Conservation (phyloP, 2,329 filamentous ascomycete species). For the Pseudogymnoascus destructans region DNA sequence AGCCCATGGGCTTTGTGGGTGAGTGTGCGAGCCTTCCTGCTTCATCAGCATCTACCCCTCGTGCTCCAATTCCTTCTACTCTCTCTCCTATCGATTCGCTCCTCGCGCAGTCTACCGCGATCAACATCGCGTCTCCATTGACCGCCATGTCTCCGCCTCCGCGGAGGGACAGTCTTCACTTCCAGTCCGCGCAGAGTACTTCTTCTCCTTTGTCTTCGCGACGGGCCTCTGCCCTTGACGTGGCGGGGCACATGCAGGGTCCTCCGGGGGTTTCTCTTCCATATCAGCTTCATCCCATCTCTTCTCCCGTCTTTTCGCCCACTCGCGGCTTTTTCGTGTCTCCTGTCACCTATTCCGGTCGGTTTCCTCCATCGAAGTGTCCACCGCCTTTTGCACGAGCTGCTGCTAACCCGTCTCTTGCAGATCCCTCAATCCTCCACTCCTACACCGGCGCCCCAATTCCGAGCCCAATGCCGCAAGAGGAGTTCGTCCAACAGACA, state of each 20-base stretch:
- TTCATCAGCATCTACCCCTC: constrained; percentile 13
- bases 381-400: constrained; percentile 6
- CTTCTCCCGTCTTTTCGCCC: constrained; percentile 38
- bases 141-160: constrained; percentile 14
- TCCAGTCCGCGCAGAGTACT: constrained; percentile 24
- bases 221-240: constrained; percentile 22
- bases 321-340: constrained; percentile 39
- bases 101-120: background rate
- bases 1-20: constrained; percentile 33
- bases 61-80: background rate
- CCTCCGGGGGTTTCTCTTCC: constrained; percentile 19
- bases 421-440: constrained; percentile 26
- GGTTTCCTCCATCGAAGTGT: constrained; percentile 33
- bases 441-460: constrained; percentile 15
- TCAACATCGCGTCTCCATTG: constrained; percentile 11
- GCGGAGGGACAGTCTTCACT: constrained; percentile 11
- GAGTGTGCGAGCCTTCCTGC: constrained; percentile 30
- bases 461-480: constrained; percentile 16
- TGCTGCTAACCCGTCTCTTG: constrained; percentile 18
- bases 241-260: constrained; percentile 8
- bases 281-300: constrained; percentile 17
- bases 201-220: constrained; percentile 25
- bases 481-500: constrained; percentile 18
- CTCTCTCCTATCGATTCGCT: background rate
- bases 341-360: constrained; percentile 39